Evolutionary conservation across 1,284 basidiomycete genomes (phyloP).

Genomic region (Nidula niveotomentosa): DNA sequence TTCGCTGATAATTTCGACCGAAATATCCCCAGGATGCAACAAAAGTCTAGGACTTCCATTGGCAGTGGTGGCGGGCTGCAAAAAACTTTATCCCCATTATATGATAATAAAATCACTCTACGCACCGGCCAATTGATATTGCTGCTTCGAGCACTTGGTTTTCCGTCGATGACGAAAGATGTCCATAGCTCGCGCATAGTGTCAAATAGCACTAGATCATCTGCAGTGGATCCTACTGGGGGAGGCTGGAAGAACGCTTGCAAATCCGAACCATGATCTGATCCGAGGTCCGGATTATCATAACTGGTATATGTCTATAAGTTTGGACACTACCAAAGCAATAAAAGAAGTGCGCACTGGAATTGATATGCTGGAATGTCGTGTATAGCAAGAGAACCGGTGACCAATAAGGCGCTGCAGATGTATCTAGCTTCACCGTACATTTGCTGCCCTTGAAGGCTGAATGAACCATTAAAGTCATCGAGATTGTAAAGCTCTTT

Average conservation of each 20-base stretch:
- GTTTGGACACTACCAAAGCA: not conserved
- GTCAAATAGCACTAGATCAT: slow-evolving; percentile 25
- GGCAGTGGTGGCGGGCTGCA: slow-evolving; percentile 9
- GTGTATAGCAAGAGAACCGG: slow-evolving; percentile 14
- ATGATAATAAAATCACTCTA: not conserved
- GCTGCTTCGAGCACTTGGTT: slow-evolving; percentile 18
- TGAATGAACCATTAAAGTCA: slow-evolving; percentile 24
- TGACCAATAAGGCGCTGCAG: slow-evolving; percentile 30
- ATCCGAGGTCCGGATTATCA: slow-evolving; percentile 32
- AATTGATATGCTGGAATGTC: slow-evolving; percentile 24
- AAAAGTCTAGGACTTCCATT: slow-evolving; percentile 18
- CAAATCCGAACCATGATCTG: slow-evolving; percentile 30
- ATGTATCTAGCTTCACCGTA: slow-evolving; percentile 37
- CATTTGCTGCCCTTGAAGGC: slow-evolving; percentile 35
- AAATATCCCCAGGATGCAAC: slow-evolving; percentile 17
- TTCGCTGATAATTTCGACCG: slow-evolving; percentile 15
- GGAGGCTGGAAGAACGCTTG: slow-evolving; percentile 28
- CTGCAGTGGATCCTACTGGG: slow-evolving; percentile 17
- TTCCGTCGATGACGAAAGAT: slow-evolving; percentile 29
- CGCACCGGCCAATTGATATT: slow-evolving; percentile 21
- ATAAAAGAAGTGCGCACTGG: slow-evolving; percentile 20
- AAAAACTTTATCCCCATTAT: not conserved
- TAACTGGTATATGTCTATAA: slow-evolving; percentile 18
- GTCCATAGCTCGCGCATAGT: slow-evolving; percentile 36
- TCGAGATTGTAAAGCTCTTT: slow-evolving; percentile 26